Percentiles rank a stretch among this genome's conserved stretches.
Evolutionary conservation across 345 rosid species (phyloP).

Genomic region (Citrus sp.): DNA sequence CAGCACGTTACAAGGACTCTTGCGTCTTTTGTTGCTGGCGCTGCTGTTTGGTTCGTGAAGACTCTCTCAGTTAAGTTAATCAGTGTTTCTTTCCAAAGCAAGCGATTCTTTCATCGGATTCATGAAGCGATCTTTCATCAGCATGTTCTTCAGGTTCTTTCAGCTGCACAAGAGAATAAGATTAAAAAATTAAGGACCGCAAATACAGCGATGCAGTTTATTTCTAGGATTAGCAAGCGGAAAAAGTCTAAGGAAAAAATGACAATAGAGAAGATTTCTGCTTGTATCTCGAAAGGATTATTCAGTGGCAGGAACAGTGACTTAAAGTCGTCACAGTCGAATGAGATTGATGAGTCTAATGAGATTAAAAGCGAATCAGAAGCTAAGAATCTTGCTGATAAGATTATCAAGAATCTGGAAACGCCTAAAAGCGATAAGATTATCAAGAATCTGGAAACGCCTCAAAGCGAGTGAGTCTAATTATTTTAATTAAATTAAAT

Average conservation of each 20-base stretch:
- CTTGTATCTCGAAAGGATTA: slow-evolving; percentile 70
- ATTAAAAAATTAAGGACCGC: slow-evolving; percentile 26
- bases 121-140: slow-evolving; percentile 66
- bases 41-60: slow-evolving; percentile 51
- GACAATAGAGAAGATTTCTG: slow-evolving; percentile 47
- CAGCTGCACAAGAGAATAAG: slow-evolving; percentile 48
- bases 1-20: slow-evolving; percentile 40
- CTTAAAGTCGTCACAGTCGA: slow-evolving; percentile 34
- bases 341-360: slow-evolving; percentile 28
- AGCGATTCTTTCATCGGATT: slow-evolving; percentile 58
- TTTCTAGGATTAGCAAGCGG: slow-evolving; percentile 39
- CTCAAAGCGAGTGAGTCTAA: slow-evolving; percentile 38
- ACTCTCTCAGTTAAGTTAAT: slow-evolving; percentile 46
- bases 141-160: slow-evolving; percentile 44
- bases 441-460: slow-evolving; percentile 52
- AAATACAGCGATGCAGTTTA: slow-evolving; percentile 36
- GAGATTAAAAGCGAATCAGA: slow-evolving; percentile 71
- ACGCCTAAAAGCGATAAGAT: slow-evolving; percentile 31
- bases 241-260: slow-evolving; percentile 51
- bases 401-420: slow-evolving; percentile 55
- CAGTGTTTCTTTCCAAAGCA: slow-evolving; percentile 49
- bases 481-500: background rate
- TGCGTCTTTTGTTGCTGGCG: slow-evolving; percentile 37
- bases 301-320: slow-evolving; percentile 33
- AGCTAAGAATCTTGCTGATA: slow-evolving; percentile 58